phyloP scores from a whole-genome alignment of 1,284 basidiomycete species.

The Cerioporus squamosus region DNA sequence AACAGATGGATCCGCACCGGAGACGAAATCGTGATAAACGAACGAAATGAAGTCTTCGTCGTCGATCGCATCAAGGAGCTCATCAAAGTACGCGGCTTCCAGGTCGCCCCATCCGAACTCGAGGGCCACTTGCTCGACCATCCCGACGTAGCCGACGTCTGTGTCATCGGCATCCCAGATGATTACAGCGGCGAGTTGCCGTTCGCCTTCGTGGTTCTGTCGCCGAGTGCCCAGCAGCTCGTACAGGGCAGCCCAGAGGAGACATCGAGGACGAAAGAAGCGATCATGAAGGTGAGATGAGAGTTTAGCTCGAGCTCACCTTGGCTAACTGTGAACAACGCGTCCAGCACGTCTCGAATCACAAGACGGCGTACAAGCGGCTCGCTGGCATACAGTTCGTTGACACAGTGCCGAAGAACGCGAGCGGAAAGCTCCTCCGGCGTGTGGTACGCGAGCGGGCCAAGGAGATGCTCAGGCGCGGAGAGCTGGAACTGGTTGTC shows the following conservation, averaged over 20 bases:
- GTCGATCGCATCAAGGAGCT: constrained; percentile 68
- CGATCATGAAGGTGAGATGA: too few species aligned
- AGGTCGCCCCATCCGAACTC: constrained; percentile 47
- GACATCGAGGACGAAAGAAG: neutral
- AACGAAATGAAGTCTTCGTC: constrained; percentile 63
- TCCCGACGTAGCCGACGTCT: constrained; percentile 66
- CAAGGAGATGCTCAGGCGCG: too few species aligned
- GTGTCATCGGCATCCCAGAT: constrained; percentile 56
- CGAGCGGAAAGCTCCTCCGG: constrained; percentile 12
- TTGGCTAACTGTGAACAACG: too few species aligned
- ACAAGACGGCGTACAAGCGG: constrained; percentile 22
- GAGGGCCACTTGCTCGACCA: constrained; percentile 66
- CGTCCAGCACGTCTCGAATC: constrained; percentile 21
- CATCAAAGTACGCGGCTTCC: constrained; percentile 38
- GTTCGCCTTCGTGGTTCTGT: constrained; percentile 44
- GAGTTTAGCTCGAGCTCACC: too few species aligned
- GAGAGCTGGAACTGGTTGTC: too few species aligned
- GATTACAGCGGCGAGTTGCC: constrained; percentile 52
- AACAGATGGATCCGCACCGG: constrained; percentile 66
- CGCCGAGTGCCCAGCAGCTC: constrained; percentile 11
- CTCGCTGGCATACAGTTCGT: constrained; percentile 24
- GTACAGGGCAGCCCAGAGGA: constrained; percentile 1
- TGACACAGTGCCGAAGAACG: constrained; percentile 24
- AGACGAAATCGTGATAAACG: constrained; percentile 63
- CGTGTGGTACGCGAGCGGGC: too few species aligned